phyloP scores from a whole-genome alignment of 2,329 filamentous ascomycete species.

The Fusarium bactridioides region DNA sequence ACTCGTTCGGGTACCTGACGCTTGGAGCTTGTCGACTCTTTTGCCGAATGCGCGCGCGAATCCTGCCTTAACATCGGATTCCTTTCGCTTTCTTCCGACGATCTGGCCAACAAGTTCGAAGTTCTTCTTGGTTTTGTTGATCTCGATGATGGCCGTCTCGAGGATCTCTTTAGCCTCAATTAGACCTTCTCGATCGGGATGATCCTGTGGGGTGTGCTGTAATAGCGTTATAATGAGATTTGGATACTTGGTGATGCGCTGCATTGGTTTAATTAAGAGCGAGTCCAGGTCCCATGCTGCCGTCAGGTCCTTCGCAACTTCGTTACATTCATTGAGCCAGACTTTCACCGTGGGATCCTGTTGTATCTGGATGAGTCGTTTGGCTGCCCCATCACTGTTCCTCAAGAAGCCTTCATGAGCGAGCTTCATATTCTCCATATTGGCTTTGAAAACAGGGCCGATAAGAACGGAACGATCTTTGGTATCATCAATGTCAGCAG shows the following conservation, averaged over 20 bases:
- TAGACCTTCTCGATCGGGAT: conserved; percentile 80
- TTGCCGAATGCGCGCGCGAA: conserved; percentile 90
- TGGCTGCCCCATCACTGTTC: conserved; percentile 69
- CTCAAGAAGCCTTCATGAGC: conserved; percentile 70
- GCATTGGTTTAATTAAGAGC: conserved; percentile 95
- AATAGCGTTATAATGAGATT: conserved; percentile 83
- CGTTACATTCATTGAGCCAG: conserved; percentile 93
- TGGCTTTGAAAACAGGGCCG: conserved; percentile 62
- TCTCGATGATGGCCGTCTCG: conserved; percentile 78
- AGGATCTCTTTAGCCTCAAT: conserved; percentile 59
- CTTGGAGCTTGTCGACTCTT: conserved; percentile 82
- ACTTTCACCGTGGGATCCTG: conserved; percentile 72
- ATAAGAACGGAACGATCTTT: conserved; percentile 62
- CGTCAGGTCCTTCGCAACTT: conserved; percentile 90
- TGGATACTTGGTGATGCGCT: conserved; percentile 92
- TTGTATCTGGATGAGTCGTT: conserved; percentile 68
- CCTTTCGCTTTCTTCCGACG: conserved; percentile 83
- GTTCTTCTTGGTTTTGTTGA: conserved; percentile 95
- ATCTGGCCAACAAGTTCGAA: conserved; percentile 92
- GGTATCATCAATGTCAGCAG: conserved; percentile 56
- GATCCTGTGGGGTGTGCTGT: conserved; percentile 79
- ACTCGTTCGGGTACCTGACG: conserved; percentile 66
- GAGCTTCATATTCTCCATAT: conserved; percentile 67
- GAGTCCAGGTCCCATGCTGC: conserved; percentile 95
- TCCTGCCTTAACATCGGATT: conserved; percentile 85